A percentile compares a stretch with the other conserved stretches of the same genome.
phyloP scores from a whole-genome alignment of 179 eudicot genomes.

The Vitellaria paradoxa region DNA sequence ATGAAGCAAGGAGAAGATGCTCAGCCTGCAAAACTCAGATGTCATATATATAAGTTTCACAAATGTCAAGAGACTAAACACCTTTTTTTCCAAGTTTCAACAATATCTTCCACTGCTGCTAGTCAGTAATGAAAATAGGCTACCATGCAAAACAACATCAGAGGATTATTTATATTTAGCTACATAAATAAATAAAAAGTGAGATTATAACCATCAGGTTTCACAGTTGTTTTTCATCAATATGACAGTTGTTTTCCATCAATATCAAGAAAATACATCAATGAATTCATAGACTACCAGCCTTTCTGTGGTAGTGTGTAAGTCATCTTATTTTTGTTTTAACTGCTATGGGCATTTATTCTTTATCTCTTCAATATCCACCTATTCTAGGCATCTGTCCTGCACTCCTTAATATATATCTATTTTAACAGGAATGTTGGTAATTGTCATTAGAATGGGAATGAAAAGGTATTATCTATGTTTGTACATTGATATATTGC shows the following conservation, averaged over 20 bases:
- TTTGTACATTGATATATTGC: neutral
- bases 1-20: neutral
- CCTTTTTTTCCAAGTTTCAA: neutral
- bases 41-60: neutral
- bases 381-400: too few relatives aligned
- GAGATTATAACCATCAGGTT: neutral
- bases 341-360: neutral
- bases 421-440: neutral
- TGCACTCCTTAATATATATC: too few relatives aligned
- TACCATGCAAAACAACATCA: neutral
- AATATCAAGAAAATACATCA: neutral
- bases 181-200: neutral
- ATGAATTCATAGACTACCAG: neutral
- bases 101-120: neutral
- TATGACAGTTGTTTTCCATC: neutral
- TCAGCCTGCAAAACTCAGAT: neutral
- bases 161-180: neutral
- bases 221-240: neutral
- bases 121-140: neutral
- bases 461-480: neutral
- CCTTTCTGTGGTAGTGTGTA: neutral
- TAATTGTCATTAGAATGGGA: conserved; percentile 1
- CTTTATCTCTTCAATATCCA: too few relatives aligned
- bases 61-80: neutral
- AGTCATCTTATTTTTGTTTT: neutral